phyloP scores from a whole-genome alignment of 441 rosid species.

The Monsonia emarginata region DNA sequence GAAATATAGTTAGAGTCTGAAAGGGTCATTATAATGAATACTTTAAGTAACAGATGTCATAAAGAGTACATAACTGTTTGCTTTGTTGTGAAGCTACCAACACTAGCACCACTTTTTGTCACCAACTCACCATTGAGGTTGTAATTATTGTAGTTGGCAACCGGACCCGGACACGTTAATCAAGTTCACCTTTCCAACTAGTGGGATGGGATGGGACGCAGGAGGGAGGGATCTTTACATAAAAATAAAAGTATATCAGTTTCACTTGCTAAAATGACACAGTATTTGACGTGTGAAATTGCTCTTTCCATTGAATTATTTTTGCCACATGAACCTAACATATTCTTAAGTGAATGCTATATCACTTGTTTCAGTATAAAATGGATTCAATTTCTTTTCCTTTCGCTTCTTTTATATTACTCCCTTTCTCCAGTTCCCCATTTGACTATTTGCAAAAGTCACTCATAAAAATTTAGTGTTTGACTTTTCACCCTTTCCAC shows the following conservation, averaged over 20 bases:
- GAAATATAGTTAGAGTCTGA: not conserved
- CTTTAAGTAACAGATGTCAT: not conserved
- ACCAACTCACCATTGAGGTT: constrained; percentile 2
- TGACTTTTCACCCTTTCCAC: too few species aligned
- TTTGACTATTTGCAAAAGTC: too few species aligned
- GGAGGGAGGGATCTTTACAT: not conserved
- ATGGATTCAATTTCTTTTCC: not conserved
- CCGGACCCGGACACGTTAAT: not conserved
- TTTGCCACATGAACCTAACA: not conserved
- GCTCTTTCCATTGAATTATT: too few species aligned
- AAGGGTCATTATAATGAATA: not conserved
- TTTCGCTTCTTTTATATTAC: not conserved
- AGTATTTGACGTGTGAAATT: too few species aligned
- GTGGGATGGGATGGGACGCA: not conserved
- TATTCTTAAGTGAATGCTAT: not conserved
- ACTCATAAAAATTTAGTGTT: too few species aligned
- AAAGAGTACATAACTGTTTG: not conserved
- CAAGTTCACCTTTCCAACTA: not conserved
- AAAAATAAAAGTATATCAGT: not conserved
- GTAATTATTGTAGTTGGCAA: constrained; percentile 7
- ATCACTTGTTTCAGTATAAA: not conserved
- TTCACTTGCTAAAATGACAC: not conserved
- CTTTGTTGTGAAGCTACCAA: not conserved
- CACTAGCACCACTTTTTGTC: constrained; percentile 2
- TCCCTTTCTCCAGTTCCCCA: too few species aligned